Percentiles rank a stretch among this genome's conserved stretches.
Conservation (phyloP, 352 stramenopile species). For the Phytophthora cactorum region DNA sequence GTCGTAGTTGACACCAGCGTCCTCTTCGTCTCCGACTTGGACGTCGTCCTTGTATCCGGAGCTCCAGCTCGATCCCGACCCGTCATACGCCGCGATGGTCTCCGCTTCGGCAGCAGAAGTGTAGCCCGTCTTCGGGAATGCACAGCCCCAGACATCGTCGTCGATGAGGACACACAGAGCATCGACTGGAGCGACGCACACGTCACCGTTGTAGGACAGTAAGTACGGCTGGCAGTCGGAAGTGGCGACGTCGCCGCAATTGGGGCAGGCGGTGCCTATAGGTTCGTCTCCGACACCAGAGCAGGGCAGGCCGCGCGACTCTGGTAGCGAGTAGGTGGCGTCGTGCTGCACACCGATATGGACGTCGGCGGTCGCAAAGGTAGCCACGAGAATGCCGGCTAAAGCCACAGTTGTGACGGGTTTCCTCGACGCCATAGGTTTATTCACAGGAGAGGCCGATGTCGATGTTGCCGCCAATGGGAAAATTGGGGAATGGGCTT, state of each 20-base stretch:
- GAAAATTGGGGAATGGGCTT: constrained; percentile 30
- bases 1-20: constrained; percentile 2
- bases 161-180: constrained; percentile 21
- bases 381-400: constrained; percentile 10
- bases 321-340: constrained; percentile 28
- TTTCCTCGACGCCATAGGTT: constrained; percentile 18
- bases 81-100: not conserved
- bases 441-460: constrained; percentile 1
- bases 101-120: constrained; percentile 12
- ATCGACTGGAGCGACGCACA: constrained; percentile 30
- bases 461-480: constrained; percentile 7
- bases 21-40: not conserved
- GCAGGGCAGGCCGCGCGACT: constrained; percentile 28
- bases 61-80: not conserved
- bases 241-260: constrained; percentile 28
- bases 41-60: not conserved
- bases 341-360: constrained; percentile 26
- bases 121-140: constrained; percentile 22
- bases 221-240: constrained; percentile 24
- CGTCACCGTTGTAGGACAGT: constrained; percentile 27
- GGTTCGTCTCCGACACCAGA: constrained; percentile 21
- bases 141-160: constrained; percentile 23
- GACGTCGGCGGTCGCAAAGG: constrained; percentile 20
- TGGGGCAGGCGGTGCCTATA: constrained; percentile 12
- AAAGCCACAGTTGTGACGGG: constrained; percentile 12